phyloP scores from a whole-genome alignment of 352 stramenopile genomes.

The Pseudoperonospora humuli region DNA sequence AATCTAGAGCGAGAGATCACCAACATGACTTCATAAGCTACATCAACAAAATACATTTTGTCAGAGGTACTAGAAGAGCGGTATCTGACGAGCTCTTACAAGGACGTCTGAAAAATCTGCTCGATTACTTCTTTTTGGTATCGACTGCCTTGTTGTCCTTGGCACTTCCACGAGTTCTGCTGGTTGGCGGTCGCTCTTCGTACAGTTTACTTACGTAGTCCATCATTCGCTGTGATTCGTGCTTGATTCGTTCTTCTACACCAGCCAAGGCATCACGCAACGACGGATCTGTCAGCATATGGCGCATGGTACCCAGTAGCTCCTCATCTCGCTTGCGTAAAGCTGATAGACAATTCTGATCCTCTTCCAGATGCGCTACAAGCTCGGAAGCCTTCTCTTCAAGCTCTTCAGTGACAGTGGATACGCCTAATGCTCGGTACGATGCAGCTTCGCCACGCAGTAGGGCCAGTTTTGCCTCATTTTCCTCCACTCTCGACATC shows the following conservation, averaged over 20 bases:
- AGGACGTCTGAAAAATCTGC: no score
- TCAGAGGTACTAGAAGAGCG: no score
- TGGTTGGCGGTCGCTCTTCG: conserved; percentile 5
- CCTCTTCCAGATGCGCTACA: conserved; percentile 41
- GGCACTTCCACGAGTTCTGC: no score
- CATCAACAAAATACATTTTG: no score
- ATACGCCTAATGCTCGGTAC: conserved; percentile 48
- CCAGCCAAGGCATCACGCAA: conserved; percentile 11
- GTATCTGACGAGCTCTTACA: no score
- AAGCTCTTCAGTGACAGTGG: conserved; percentile 43
- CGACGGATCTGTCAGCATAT: conserved; percentile 19
- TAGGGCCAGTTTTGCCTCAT: conserved; percentile 30
- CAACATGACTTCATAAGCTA: no score
- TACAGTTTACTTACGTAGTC: conserved; percentile 61
- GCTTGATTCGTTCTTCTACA: conserved; percentile 36
- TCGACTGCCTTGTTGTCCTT: no score
- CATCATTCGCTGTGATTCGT: conserved; percentile 51
- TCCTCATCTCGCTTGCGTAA: conserved; percentile 46
- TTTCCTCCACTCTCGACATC: conserved; percentile 48
- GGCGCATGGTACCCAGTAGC: conserved; percentile 27
- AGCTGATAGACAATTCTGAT: conserved; percentile 35
- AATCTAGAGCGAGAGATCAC: no score
- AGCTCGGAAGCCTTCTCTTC: conserved; percentile 31
- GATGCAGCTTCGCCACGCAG: conserved; percentile 34
- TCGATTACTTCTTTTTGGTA: no score